These are phyloP conservation scores for Solanum appendiculatum DNA, from an alignment of 257 asterid species.

Conservation along the genomic window DNA sequence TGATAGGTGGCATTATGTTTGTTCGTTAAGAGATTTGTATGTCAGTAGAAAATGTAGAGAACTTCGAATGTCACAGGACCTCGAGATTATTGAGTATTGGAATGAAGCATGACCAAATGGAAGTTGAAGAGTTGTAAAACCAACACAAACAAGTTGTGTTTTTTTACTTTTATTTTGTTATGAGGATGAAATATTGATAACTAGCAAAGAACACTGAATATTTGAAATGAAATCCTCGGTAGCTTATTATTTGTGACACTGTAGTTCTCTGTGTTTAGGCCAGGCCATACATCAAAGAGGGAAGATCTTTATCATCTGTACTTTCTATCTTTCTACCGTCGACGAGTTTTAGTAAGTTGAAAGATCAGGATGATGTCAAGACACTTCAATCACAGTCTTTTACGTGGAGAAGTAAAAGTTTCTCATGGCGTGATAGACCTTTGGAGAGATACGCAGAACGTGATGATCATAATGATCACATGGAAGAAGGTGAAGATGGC, in stretches of 20 bases:
- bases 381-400: conserved; percentile 42
- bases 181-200: neutral
- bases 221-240: neutral
- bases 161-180: neutral
- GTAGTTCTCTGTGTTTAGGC: conserved; percentile 44
- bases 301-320: conserved; percentile 43
- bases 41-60: neutral
- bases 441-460: conserved; percentile 37
- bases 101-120: neutral
- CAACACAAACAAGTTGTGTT: neutral
- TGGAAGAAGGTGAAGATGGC: conserved; percentile 10
- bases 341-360: conserved; percentile 42
- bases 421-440: conserved; percentile 57
- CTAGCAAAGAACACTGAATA: neutral
- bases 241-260: conserved; percentile 16
- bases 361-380: conserved; percentile 19
- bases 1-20: neutral
- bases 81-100: neutral
- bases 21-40: neutral
- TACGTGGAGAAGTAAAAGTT: conserved; percentile 65
- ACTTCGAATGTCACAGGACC: neutral
- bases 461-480: conserved; percentile 7
- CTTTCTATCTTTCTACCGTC: conserved; percentile 54
- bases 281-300: conserved; percentile 42
- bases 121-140: neutral